Evolutionary conservation across 2,329 filamentous ascomycete genomes (phyloP), one percentile per base, ranked within the genome.

Genomic region (Exophiala viscosa): DNA sequence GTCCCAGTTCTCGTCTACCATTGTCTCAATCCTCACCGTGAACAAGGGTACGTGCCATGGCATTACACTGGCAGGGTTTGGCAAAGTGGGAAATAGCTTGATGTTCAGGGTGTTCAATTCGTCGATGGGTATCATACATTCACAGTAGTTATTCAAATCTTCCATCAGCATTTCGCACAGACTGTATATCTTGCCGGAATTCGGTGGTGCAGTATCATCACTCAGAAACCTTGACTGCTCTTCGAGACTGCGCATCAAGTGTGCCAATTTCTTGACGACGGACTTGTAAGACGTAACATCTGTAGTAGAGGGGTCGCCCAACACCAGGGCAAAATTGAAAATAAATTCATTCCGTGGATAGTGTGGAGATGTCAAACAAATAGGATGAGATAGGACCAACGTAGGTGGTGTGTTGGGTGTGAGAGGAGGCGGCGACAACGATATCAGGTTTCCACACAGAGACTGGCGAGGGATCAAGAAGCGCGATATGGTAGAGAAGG

Each of bases 101-200:
- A 96, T 88, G 71, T 96, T 96, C 70, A 96, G 85, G 0, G 90
- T 96, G 69, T 96, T 96, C 55, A 90, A 85, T 61, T 95, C 90
- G 69, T 96, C 90, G 90, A 96, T 92, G 0, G 91, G 91, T 65
- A 96, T 96, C 91, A 96, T 96, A 77, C 91, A 96, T 74, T 99
- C 93, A 66, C 89, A 91, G 66, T 96, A 99, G 64, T 95, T 95
- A 67, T 97, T 96, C 62, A 99, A 68, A 67, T 99, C 91, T 71
- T 96, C 90, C 62, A 97, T 78, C 60, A 99, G 73, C 61, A 87
- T 89, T 74, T 92, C 88, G 65, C 96, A 95, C 3, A 86, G 81
- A 75, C 69, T 88, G 73, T 74, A 86, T 45, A 79, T 78, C 67
- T 78, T 72, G 51, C 78, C 66, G 61, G 76, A 72, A 11, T 72